Base-by-base conservation (phyloP, 306 rosid species). In the Trichosanthes truncata region DNA sequence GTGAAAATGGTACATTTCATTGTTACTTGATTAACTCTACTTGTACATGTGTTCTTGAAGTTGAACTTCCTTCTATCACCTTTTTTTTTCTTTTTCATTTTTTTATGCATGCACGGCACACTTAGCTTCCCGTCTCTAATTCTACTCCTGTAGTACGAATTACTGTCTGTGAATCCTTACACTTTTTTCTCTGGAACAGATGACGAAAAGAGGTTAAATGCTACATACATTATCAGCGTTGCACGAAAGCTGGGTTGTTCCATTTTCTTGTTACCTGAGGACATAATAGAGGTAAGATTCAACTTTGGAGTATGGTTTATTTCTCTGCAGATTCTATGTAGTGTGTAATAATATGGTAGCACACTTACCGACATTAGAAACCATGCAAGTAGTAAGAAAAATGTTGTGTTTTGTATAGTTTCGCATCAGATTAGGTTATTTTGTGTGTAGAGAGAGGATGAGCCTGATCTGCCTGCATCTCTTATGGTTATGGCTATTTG, bases 181-280 rank as follows among this genome's bases (percentile, higher is more conserved):
- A 52, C 81, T 63, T 79, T 80, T 43, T 55, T 69, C 52, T 65
- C 45, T 82, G 79, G 26, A 66, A 38, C 78, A 95, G 99, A 88
- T 61, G 98, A 93, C 12, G 97, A 96, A 79, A 96, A 96, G 89
- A 91, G 78, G 88, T 85, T 96, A 88, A 96, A 96, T 80, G 98
- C 99, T 43, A 96, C 97, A 2, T 96, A 93, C 77, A 96, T 86
- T 83, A 92, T 93, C 84, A 96, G 99, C 21, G 97, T 96, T 35
- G 97, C 99, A 9, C 85, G 99, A 61, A 96, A 96, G 91, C 96
- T 96, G 33, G 99, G 97, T 69, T 96, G 99, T 80, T 96, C 97
- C 79, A 93, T 93, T 59, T 96, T 91, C 87, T 87, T 96, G 87
- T 80, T 96, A 55, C 99, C 99, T 4, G 97, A 96, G 52, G 99